phyloP scores from a whole-genome alignment of 352 stramenopile genomes.

The Aphanomyces invadans region DNA sequence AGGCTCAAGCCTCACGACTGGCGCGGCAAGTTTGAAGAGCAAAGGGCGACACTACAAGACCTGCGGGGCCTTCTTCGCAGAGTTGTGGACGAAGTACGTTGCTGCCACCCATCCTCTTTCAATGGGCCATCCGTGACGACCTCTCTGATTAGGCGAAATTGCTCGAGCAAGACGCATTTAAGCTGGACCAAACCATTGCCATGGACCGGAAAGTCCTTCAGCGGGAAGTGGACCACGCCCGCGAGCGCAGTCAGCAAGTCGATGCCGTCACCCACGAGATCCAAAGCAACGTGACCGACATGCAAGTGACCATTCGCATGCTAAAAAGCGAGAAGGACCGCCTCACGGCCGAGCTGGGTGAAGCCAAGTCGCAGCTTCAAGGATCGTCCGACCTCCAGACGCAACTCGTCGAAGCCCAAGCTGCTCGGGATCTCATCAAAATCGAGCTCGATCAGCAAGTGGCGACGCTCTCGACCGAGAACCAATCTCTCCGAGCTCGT shows the following conservation, averaged over 20 bases:
- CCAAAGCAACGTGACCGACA: neutral
- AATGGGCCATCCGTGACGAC: too few relatives aligned
- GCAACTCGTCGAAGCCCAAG: neutral
- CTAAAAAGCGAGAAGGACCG: conserved; percentile 2
- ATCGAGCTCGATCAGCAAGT: neutral
- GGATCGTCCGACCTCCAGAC: neutral
- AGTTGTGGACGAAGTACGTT: conserved; percentile 1
- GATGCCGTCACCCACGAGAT: neutral
- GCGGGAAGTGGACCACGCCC: neutral
- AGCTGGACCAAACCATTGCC: conserved; percentile 10
- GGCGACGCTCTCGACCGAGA: conserved; percentile 37
- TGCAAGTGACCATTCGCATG: conserved; percentile 1
- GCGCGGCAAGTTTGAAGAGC: conserved; percentile 10
- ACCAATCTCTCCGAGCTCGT: conserved; percentile 44
- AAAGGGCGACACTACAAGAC: neutral
- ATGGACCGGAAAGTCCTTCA: neutral
- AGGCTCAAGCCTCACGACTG: conserved; percentile 13
- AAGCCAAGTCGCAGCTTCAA: neutral
- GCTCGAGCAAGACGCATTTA: conserved; percentile 13
- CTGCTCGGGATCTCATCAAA: neutral
- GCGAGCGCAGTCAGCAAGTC: conserved; percentile 2
- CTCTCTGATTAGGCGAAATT: neutral
- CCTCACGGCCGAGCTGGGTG: neutral
- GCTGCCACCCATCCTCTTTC: neutral
- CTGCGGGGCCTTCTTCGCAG: conserved; percentile 1